Evolutionary conservation across 371 early-diverging fungal genomes (phyloP).

Genomic region (Conidiobolus incongruus): DNA sequence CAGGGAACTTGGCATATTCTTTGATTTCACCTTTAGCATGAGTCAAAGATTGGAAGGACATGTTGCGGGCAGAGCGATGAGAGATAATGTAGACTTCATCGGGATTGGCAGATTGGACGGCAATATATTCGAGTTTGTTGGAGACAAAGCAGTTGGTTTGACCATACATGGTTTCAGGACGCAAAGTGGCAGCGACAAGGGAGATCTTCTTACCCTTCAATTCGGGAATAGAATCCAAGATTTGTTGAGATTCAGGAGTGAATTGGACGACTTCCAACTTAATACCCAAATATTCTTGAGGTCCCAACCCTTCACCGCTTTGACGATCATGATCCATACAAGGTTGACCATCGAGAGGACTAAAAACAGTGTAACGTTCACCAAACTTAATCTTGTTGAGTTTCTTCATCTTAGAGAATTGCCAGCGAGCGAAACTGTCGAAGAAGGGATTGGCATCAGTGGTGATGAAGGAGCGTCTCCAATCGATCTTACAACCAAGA

Average conservation of each 20-base stretch:
- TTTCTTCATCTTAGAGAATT: slow-evolving; percentile 81
- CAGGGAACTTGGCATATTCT: slow-evolving; percentile 55
- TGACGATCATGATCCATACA: slow-evolving; percentile 99
- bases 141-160: slow-evolving; percentile 97
- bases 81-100: slow-evolving; percentile 67
- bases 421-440: slow-evolving; percentile 98
- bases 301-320: slow-evolving; percentile 94
- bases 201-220: slow-evolving; percentile 55
- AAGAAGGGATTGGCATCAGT: slow-evolving; percentile 98
- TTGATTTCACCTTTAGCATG: slow-evolving; percentile 31
- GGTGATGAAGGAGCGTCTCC: slow-evolving; percentile 97
- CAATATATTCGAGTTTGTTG: slow-evolving; percentile 71
- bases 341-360: slow-evolving; percentile 90
- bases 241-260: slow-evolving; percentile 12
- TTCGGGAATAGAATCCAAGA: slow-evolving; percentile 20
- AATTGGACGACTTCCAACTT: slow-evolving; percentile 15
- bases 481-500: slow-evolving; percentile 89
- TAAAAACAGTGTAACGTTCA: slow-evolving; percentile 97
- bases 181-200: slow-evolving; percentile 90
- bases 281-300: slow-evolving; percentile 89
- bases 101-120: slow-evolving; percentile 46
- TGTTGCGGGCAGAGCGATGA: slow-evolving; percentile 85
- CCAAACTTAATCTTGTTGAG: slow-evolving; percentile 89
- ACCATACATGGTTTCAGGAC: slow-evolving; percentile 98
- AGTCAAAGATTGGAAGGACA: slow-evolving; percentile 81